These are phyloP conservation scores for Wickerhamiella vanderwaltii DNA, from an alignment of 805 yeast genomes.

Conservation along the genomic window DNA sequence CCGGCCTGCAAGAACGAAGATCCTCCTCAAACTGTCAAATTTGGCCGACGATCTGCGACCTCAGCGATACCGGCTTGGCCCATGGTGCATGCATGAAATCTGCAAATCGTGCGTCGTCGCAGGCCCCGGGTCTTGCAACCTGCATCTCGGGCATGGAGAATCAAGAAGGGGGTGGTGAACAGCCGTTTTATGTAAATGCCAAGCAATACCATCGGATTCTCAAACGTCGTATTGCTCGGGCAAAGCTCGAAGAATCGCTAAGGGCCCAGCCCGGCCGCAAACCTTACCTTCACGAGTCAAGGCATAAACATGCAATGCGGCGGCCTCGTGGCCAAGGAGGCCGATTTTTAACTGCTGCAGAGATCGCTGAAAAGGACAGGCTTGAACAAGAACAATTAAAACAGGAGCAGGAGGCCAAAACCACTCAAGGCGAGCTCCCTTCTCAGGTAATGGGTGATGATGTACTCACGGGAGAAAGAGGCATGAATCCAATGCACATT, in stretches of 20 bases:
- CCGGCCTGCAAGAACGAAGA: no score
- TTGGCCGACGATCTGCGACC: no score
- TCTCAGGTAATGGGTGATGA: constrained; percentile 10
- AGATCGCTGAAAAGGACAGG: constrained; percentile 46
- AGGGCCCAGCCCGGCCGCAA: constrained; percentile 81
- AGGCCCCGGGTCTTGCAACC: no score
- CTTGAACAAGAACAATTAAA: constrained; percentile 21
- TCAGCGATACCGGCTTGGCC: no score
- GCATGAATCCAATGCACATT: constrained; percentile 4
- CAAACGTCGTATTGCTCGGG: constrained; percentile 87
- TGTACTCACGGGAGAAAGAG: background rate
- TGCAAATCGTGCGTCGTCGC: no score
- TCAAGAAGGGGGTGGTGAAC: constrained; percentile 40
- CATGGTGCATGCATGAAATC: no score
- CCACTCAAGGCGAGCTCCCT: constrained; percentile 6
- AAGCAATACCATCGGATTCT: constrained; percentile 92
- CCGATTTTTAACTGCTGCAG: constrained; percentile 87
- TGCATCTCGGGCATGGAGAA: constrained; percentile 16
- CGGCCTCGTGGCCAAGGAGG: constrained; percentile 99
- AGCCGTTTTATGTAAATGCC: constrained; percentile 95
- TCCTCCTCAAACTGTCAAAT: no score
- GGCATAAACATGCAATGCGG: constrained; percentile 98
- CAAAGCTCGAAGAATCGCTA: constrained; percentile 77
- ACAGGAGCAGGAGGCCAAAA: background rate
- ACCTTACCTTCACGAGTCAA: constrained; percentile 89